Conservation (phyloP, 208 protist genomes). For the Trypanosoma caninum region DNA sequence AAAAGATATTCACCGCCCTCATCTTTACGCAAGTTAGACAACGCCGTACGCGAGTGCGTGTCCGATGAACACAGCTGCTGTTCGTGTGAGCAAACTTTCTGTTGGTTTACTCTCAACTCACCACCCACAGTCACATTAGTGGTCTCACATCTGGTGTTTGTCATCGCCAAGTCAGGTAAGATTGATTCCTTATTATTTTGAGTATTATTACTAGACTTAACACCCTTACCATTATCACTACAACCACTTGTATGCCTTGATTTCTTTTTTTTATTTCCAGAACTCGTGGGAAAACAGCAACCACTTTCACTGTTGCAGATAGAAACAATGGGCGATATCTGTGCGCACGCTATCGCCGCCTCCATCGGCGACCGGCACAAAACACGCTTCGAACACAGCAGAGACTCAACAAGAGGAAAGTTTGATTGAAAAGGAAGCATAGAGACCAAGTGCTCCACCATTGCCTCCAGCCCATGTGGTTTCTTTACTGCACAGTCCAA, state of each 20-base stretch:
- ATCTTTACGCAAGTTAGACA: too few relatives aligned
- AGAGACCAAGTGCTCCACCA: constrained; percentile 43
- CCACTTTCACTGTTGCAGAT: constrained; percentile 37
- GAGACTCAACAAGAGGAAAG: constrained; percentile 74
- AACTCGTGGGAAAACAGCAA: constrained; percentile 12
- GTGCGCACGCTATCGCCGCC: constrained; percentile 36
- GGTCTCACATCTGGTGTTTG: too few relatives aligned
- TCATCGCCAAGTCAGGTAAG: too few relatives aligned
- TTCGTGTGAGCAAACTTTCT: too few relatives aligned
- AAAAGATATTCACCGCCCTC: too few relatives aligned
- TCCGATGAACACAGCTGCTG: too few relatives aligned
- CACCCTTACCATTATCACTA: background rate
- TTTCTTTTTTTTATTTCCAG: too few relatives aligned
- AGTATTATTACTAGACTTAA: too few relatives aligned
- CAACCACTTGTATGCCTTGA: background rate
- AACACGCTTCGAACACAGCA: constrained; percentile 48
- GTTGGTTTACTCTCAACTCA: too few relatives aligned
- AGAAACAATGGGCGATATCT: constrained; percentile 47
- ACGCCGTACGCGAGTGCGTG: too few relatives aligned
- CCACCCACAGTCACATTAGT: too few relatives aligned
- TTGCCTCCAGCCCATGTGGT: constrained; percentile 39
- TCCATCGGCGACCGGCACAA: constrained; percentile 51
- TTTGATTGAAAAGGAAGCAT: constrained; percentile 45
- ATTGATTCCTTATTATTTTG: too few relatives aligned
- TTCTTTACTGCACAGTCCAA: constrained; percentile 25